Evolutionary conservation across 495 filamentous ascomycete genomes (phyloP), one percentile per base, ranked within the genome.

Genomic region (Letharia lupina): DNA sequence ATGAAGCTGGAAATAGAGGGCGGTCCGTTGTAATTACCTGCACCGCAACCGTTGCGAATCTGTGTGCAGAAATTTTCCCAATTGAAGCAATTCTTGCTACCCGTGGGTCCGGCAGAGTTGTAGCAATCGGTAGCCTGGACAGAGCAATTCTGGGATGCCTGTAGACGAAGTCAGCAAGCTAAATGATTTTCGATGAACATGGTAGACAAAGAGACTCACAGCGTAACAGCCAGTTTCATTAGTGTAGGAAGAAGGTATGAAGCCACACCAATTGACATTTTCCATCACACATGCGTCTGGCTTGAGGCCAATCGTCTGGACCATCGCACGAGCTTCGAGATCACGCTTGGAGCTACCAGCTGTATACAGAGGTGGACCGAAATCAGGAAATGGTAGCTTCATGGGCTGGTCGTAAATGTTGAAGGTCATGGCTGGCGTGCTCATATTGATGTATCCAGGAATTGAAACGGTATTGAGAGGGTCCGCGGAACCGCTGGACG

Each of bases 211-310:
- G 35, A 61, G 33, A 66, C 58, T 65, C 68, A 76, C 75, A 33
- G 61, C 66, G 81, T 82, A 89, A 78, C 89, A 92, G n/a, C 82
- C 80, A 16, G 68, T 64, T 67, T 84, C 76, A 47, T 76, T 75
- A 8, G 72, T 75, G 73, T 87, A 91, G 12, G 64, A 65, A 0
- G 82, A 73, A 0, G 89, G 75, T 68, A 88, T 81, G 31, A 79
- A 69, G 42, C 80, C 86, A 72, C 86, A 89, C 89, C 88, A 91
- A 74, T 91, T 89, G 47, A 77, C 87, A 70, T 88, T 89, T 66
- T 82, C 81, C 60, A 87, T 72, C 41, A 88, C 76, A 72, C 84
- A 89, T 57, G 75, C 72, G 0, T 70, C 59, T 0, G 85, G 86
- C 52, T 83, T 76, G 16, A 79, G 65, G 8, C 78, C 78, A 41